Evolutionary conservation across 1,139 yeast genomes (phyloP).

Genomic region (Hanseniaspora uvarum): DNA sequence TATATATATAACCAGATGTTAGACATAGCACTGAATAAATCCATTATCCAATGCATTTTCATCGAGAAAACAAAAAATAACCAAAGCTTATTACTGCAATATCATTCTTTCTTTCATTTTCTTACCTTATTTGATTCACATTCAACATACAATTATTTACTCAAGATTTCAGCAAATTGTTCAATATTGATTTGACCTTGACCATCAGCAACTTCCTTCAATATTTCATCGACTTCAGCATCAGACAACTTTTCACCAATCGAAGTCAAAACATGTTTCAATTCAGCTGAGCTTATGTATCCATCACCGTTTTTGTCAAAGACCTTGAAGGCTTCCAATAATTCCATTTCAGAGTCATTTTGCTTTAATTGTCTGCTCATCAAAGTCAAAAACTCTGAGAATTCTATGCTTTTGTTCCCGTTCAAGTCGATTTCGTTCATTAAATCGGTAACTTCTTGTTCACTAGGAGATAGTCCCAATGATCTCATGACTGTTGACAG

Average conservation of each 20-base stretch:
- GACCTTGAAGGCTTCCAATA: conserved; percentile 94
- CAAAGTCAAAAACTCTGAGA: conserved; percentile 60
- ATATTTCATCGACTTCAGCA: conserved; percentile 94
- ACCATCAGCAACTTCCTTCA: conserved; percentile 88
- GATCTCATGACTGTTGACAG: conserved; percentile 98
- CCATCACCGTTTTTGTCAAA: conserved; percentile 88
- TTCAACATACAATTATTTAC: conserved; percentile 35
- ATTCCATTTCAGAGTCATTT: conserved; percentile 92
- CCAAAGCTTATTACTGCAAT: too few relatives aligned
- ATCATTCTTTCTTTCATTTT: too few relatives aligned
- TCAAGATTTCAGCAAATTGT: conserved; percentile 77
- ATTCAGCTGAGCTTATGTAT: conserved; percentile 87
- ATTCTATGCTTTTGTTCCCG: conserved; percentile 90
- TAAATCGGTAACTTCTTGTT: conserved; percentile 89
- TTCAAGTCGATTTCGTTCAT: conserved; percentile 93
- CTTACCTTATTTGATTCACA: too few relatives aligned
- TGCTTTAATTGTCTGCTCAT: conserved; percentile 93
- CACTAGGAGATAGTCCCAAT: conserved; percentile 92
- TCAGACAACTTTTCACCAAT: conserved; percentile 94
- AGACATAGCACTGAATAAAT: too few relatives aligned
- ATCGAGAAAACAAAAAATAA: too few relatives aligned
- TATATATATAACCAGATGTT: too few relatives aligned
- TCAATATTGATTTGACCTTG: conserved; percentile 94
- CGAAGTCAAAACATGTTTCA: conserved; percentile 90
- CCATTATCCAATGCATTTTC: too few relatives aligned